phyloP scores from a whole-genome alignment of 805 yeast genomes.

The Yamadazyma tumulicola region DNA sequence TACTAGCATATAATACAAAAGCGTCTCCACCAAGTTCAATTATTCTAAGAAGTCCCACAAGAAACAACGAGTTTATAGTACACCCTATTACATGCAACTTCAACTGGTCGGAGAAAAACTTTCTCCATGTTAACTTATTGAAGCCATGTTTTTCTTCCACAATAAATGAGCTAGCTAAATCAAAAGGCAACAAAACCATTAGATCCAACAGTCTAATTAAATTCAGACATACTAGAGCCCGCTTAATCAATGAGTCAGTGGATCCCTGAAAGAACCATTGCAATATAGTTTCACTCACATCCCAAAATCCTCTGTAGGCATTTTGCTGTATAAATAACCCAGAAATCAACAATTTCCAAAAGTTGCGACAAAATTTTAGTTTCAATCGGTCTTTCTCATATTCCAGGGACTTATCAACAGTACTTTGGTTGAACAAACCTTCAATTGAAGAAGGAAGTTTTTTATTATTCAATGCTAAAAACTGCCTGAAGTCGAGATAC shows the following conservation, averaged over 20 bases:
- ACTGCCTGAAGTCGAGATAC: too few relatives aligned
- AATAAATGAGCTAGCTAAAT: constrained; percentile 3
- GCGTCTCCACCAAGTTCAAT: neutral
- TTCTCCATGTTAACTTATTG: constrained; percentile 4
- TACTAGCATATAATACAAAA: constrained; percentile 1
- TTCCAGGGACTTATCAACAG: constrained; percentile 2
- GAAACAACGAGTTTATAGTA: neutral
- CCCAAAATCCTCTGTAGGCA: neutral
- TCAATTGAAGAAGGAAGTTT: neutral
- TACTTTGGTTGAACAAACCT: neutral
- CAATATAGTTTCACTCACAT: constrained; percentile 1
- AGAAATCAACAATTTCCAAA: neutral
- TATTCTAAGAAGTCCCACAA: neutral
- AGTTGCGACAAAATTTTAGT: neutral
- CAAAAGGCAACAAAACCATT: neutral
- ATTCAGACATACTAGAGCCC: neutral
- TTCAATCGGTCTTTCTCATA: constrained; percentile 1
- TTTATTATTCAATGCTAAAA: neutral
- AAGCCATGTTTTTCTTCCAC: constrained; percentile 7
- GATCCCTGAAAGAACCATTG: neutral
- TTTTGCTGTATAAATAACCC: neutral
- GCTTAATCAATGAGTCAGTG: neutral
- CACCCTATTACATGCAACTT: neutral
- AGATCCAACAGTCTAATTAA: neutral
- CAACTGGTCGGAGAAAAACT: neutral